Percentiles rank a stretch among this genome's conserved stretches.
These are phyloP conservation scores for Camellia lanceoleosa DNA, from an alignment of 148 eudicot genomes.

Conservation along the genomic window DNA sequence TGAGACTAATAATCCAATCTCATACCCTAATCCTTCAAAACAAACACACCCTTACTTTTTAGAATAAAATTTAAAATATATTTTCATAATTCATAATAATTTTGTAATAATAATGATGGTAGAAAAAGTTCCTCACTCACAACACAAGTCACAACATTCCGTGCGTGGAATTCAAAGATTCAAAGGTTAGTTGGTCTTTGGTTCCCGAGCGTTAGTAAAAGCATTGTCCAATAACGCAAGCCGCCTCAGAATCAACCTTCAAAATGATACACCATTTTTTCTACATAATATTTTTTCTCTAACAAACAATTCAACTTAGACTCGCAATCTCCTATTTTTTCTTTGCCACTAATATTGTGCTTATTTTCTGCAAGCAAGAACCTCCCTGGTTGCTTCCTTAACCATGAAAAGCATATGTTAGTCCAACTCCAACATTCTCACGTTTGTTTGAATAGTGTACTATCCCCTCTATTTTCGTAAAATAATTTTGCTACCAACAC, in stretches of 20 bases:
- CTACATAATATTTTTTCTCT: background rate
- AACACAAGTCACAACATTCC: too few relatives aligned
- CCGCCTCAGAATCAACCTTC: background rate
- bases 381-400: constrained; percentile 9
- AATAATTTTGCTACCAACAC: too few relatives aligned
- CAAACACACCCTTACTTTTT: too few relatives aligned
- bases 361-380: background rate
- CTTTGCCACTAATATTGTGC: background rate
- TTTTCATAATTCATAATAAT: too few relatives aligned
- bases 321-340: background rate
- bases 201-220: background rate
- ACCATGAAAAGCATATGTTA: background rate
- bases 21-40: too few relatives aligned
- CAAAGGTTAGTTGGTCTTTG: background rate
- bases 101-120: too few relatives aligned
- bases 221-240: background rate
- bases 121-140: too few relatives aligned
- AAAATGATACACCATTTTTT: background rate
- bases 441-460: background rate
- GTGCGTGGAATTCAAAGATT: background rate
- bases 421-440: background rate
- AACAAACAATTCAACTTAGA: constrained; percentile 3
- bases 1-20: too few relatives aligned
- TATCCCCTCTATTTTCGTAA: background rate
- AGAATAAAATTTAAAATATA: too few relatives aligned